These are phyloP conservation scores for Quercus mongolica DNA, from an alignment of 306 rosid genomes.

Conservation along the genomic window DNA sequence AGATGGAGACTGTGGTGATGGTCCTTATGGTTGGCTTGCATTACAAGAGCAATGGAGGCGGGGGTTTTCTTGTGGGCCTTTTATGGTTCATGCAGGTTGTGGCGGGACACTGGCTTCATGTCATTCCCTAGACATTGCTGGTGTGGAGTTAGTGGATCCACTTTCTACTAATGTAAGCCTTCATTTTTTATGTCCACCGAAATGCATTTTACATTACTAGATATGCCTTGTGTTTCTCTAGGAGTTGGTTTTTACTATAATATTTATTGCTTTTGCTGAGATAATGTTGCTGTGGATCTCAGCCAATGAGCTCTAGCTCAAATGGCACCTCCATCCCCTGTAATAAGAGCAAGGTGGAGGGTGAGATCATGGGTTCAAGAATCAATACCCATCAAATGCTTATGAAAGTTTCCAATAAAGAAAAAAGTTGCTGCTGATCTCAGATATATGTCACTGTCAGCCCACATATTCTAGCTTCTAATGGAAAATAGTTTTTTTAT, in stretches of 20 bases:
- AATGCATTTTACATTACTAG: constrained; percentile 13
- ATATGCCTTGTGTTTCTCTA: constrained; percentile 8
- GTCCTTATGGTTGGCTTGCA: constrained; percentile 97
- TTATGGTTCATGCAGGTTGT: constrained; percentile 96
- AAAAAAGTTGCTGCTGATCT: not conserved
- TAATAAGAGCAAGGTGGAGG: no score
- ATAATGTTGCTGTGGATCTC: constrained; percentile 11
- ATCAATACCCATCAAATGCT: no score
- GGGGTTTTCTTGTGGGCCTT: constrained; percentile 96
- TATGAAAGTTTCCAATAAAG: no score
- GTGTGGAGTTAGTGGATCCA: constrained; percentile 95
- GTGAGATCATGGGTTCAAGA: no score
- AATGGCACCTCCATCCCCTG: no score
- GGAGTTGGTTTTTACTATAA: constrained; percentile 7
- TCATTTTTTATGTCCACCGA: not conserved
- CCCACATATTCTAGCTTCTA: not conserved
- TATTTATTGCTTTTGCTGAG: not conserved
- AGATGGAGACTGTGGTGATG: constrained; percentile 93
- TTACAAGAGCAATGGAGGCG: constrained; percentile 98
- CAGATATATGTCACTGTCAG: not conserved
- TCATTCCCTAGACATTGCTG: constrained; percentile 98
- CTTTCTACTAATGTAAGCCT: constrained; percentile 88
- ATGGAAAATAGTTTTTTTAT: not conserved
- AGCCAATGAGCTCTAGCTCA: not conserved
- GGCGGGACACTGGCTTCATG: constrained; percentile 97